Conservation (phyloP, 2,329 filamentous ascomycete genomes). For the Monascus ruber region DNA sequence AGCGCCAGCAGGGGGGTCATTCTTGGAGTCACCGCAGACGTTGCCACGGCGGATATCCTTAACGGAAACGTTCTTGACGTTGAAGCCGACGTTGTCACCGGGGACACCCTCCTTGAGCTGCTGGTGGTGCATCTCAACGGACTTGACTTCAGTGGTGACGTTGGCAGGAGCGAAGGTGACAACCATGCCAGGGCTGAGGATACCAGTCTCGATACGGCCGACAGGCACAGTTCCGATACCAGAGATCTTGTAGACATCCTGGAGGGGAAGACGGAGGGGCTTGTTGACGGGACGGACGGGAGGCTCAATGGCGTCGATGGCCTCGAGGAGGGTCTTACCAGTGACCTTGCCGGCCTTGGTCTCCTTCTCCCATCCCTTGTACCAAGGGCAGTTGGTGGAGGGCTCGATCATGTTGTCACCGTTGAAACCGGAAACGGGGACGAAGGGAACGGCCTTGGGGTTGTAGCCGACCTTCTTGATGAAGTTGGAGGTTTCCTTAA, state of each 20-base stretch:
- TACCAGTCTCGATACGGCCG: slow-evolving; percentile 99
- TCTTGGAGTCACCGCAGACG: slow-evolving; percentile 99
- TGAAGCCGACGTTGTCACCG: slow-evolving; percentile 99
- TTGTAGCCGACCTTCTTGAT: slow-evolving; percentile 99
- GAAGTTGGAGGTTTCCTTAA: slow-evolving; percentile 99
- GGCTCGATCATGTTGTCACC: slow-evolving; percentile 97
- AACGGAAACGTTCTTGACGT: slow-evolving; percentile 99
- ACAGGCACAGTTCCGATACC: slow-evolving; percentile 99
- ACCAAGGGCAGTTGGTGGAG: slow-evolving; percentile 96
- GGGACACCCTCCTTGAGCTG: slow-evolving; percentile 90
- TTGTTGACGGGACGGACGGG: slow-evolving; percentile 94
- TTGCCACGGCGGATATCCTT: slow-evolving; percentile 99
- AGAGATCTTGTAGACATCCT: slow-evolving; percentile 99
- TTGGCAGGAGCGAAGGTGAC: slow-evolving; percentile 97
- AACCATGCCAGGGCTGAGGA: slow-evolving; percentile 72
- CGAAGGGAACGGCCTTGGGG: slow-evolving; percentile 96
- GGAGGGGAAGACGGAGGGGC: slow-evolving; percentile 98
- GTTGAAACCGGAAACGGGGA: slow-evolving; percentile 99
- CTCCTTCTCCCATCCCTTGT: slow-evolving; percentile 99
- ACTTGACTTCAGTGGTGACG: slow-evolving; percentile 99
- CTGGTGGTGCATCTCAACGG: slow-evolving; percentile 99
- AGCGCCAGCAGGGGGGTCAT: slow-evolving; percentile 81
- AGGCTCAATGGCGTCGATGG: slow-evolving; percentile 91
- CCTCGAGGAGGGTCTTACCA: slow-evolving; percentile 98
- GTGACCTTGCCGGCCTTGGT: slow-evolving; percentile 72